phyloP scores from a whole-genome alignment of 345 rosid genomes.

The rapeseed (Brassica napus) region DNA sequence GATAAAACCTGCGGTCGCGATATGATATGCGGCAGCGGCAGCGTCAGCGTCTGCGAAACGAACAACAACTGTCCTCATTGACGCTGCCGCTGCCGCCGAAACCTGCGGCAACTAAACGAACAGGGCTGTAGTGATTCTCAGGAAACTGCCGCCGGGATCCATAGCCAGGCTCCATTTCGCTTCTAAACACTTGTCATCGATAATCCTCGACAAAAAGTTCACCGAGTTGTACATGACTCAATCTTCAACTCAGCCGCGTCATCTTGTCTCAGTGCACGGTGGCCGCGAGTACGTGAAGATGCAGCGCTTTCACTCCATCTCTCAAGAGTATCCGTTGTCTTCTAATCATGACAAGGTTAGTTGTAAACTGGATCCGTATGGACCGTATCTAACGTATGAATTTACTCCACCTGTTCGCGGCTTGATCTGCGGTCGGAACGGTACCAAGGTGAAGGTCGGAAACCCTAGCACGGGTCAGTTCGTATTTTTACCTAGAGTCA shows the following conservation, averaged over 20 bases:
- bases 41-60: too few species aligned
- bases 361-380: background rate
- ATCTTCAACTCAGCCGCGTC: background rate
- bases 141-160: background rate
- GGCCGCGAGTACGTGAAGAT: background rate
- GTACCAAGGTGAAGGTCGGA: too few species aligned
- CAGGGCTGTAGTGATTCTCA: background rate
- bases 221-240: background rate
- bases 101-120: too few species aligned
- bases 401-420: background rate
- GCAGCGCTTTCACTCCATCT: background rate
- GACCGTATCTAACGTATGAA: background rate
- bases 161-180: background rate
- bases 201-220: background rate
- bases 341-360: background rate
- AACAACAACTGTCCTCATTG: too few species aligned
- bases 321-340: background rate
- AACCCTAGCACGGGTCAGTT: background rate
- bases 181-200: background rate
- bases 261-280: background rate
- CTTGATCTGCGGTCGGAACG: too few species aligned
- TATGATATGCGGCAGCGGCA: too few species aligned
- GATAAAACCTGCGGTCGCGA: too few species aligned
- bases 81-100: too few species aligned
- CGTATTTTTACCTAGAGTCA: background rate